phyloP scores from a whole-genome alignment of 1,284 basidiomycete genomes.

The Pyrrhoderma lamaoense region DNA sequence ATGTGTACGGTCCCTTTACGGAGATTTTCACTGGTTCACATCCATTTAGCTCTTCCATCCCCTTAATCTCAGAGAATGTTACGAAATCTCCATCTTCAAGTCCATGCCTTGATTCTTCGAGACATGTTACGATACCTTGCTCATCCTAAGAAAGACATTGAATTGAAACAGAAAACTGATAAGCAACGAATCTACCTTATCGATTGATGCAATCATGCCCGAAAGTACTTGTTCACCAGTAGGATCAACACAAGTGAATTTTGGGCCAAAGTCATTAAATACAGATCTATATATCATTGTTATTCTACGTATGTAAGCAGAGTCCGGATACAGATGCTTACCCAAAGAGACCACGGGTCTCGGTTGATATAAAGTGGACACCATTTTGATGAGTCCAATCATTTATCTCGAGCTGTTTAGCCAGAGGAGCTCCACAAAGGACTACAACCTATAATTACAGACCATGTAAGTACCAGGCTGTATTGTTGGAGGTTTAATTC shows the following conservation, averaged over 20 bases:
- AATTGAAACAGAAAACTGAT: slow-evolving; percentile 1
- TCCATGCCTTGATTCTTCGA: slow-evolving; percentile 96
- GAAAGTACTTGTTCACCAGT: slow-evolving; percentile 91
- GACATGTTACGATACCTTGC: slow-evolving; percentile 90
- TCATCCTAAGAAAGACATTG: slow-evolving; percentile 44
- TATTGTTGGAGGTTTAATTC: slow-evolving; percentile 21
- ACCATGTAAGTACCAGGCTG: slow-evolving; percentile 3
- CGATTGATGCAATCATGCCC: slow-evolving; percentile 94
- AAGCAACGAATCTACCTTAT: slow-evolving; percentile 45
- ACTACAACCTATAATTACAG: slow-evolving; percentile 66
- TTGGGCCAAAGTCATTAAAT: slow-evolving; percentile 95
- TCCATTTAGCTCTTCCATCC: slow-evolving; percentile 88
- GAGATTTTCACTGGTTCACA: slow-evolving; percentile 88
- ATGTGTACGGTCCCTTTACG: slow-evolving; percentile 96
- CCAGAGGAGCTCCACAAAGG: slow-evolving; percentile 70
- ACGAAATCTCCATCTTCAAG: slow-evolving; percentile 98
- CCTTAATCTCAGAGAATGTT: slow-evolving; percentile 95
- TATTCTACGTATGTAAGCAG: slow-evolving; percentile 22
- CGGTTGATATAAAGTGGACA: slow-evolving; percentile 88
- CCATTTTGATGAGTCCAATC: slow-evolving; percentile 87
- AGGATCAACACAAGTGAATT: slow-evolving; percentile 92
- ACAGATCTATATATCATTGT: slow-evolving; percentile 55
- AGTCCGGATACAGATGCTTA: slow-evolving; percentile 28
- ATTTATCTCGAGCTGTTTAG: slow-evolving; percentile 91
- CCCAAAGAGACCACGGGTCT: slow-evolving; percentile 94